Evolutionary conservation across 768 basidiomycete genomes (phyloP).

Genomic region (Pulveroboletus ravenelii): DNA sequence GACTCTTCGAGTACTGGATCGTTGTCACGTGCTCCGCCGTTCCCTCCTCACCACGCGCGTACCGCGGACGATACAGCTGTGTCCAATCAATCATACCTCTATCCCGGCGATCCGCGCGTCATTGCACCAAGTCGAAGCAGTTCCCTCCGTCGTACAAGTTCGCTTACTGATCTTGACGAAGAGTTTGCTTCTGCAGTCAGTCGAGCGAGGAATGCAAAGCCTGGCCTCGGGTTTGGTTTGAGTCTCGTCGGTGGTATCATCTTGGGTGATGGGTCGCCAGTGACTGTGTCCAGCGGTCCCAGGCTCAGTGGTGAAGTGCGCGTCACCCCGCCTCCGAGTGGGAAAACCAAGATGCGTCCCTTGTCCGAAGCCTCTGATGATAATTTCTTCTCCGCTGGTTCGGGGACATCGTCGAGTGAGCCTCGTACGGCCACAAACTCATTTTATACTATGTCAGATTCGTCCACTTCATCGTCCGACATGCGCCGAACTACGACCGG

Average conservation of each 20-base stretch:
- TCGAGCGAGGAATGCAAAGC: slow-evolving; percentile 38
- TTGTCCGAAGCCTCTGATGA: slow-evolving; percentile 39
- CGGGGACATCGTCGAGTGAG: slow-evolving; percentile 30
- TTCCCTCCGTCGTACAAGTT: slow-evolving; percentile 60
- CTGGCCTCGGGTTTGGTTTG: slow-evolving; percentile 42
- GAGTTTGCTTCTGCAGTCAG: slow-evolving; percentile 46
- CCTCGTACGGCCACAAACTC: slow-evolving; percentile 26
- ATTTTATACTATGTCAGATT: slow-evolving; percentile 32
- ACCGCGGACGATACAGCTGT: slow-evolving; percentile 75
- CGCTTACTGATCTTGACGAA: slow-evolving; percentile 70
- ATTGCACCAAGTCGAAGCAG: slow-evolving; percentile 65
- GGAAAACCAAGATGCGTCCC: slow-evolving; percentile 27
- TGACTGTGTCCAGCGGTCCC: slow-evolving; percentile 69
- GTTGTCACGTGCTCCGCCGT: slow-evolving; percentile 41
- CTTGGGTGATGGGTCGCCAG: slow-evolving; percentile 54
- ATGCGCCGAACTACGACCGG: slow-evolving; percentile 26
- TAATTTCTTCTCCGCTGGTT: slow-evolving; percentile 43
- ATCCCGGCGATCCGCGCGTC: slow-evolving; percentile 67
- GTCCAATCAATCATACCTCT: slow-evolving; percentile 59
- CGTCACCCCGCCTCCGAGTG: slow-evolving; percentile 44
- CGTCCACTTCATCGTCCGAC: slow-evolving; percentile 31
- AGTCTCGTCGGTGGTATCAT: slow-evolving; percentile 38
- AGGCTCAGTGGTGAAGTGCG: slow-evolving; percentile 39
- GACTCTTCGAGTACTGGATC: slow-evolving; percentile 37
- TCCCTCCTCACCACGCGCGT: slow-evolving; percentile 55